A percentile compares a stretch with the other conserved stretches of the same genome.
Conservation (phyloP, 2,329 filamentous ascomycete species). For the Aotearoamyces nothofagi region DNA sequence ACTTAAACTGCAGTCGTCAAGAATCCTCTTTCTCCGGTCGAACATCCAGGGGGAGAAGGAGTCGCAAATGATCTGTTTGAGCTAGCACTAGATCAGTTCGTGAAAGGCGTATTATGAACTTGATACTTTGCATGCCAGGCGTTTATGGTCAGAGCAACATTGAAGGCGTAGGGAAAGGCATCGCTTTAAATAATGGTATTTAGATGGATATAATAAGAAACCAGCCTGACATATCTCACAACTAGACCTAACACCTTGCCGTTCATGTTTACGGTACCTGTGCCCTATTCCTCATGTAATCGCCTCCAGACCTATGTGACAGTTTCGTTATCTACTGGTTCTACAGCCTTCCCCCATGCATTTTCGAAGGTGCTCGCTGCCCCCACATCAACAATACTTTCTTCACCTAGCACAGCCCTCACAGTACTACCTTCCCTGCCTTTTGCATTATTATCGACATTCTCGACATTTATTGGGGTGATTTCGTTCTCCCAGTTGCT, state of each 20-base stretch:
- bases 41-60: constrained; percentile 53
- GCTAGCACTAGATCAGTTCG: constrained; percentile 61
- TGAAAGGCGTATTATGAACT: constrained; percentile 47
- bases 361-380: constrained; percentile 41
- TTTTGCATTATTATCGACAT: constrained; percentile 7
- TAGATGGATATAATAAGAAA: too few relatives aligned
- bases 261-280: too few relatives aligned
- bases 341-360: constrained; percentile 52
- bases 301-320: too few relatives aligned
- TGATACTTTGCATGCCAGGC: too few relatives aligned
- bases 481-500: constrained; percentile 67
- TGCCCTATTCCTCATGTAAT: too few relatives aligned
- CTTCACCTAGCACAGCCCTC: constrained; percentile 19
- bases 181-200: too few relatives aligned
- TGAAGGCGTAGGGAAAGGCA: too few relatives aligned
- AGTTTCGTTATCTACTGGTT: constrained; percentile 15
- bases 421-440: constrained; percentile 8
- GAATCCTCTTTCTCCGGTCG: constrained; percentile 52
- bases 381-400: constrained; percentile 39
- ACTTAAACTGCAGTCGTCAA: constrained; percentile 63
- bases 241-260: too few relatives aligned
- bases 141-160: too few relatives aligned
- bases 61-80: constrained; percentile 59
- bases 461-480: constrained; percentile 16
- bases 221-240: too few relatives aligned